Evolutionary conservation across 768 basidiomycete species (phyloP), one percentile per base, ranked within the genome.

Genomic region (Phaeotremella skinneri): DNA sequence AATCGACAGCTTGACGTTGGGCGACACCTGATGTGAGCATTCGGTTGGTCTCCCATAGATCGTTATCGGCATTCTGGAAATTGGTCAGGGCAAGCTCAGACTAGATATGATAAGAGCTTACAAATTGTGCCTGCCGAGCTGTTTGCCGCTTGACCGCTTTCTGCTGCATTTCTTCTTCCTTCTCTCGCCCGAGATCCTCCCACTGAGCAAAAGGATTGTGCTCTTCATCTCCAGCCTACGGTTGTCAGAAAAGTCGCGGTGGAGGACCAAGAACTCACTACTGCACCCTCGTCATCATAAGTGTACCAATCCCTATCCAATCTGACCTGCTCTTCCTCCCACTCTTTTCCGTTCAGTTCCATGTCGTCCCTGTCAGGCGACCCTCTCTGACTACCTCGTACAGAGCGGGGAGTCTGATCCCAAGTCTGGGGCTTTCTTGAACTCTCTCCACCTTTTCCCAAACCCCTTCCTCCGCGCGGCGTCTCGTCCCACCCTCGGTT

Each of bases 41-140:
- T 71, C 94, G 89, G 73, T 98, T 98, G 6, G 89, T 89, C 80
- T 99, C 96, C 96, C 96, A 99, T 11, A 94, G 80, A 70, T 99
- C 96, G 69, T 96, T 98, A 76, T 99, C 96, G 23, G 91, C 91
- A 69, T 98, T 97, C 90, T 93, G 71, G 20, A 59, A 6, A 42
- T 25, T 63, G 7, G 31, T 68, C 27, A 73, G 68, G 70, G 42
- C 7, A 47, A 31, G 34, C 17, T 48, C 23, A 31, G 34, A 31
- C 4, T 34, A 26, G 31, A 16, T 3, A 20, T 16, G 51, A 41
- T 29, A 14, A 3, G 1, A 3, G 80, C 89, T 68, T 67, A 92
- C 91, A 75, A 92, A 96, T 85, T 97, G 93, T 0, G 93, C 93
- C 77, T 98, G 93, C 57, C 87, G 82, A 3, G 96, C 96, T 1